Evolutionary conservation across 495 filamentous ascomycete genomes (phyloP).

Genomic region (Neohortaea acidophila): DNA sequence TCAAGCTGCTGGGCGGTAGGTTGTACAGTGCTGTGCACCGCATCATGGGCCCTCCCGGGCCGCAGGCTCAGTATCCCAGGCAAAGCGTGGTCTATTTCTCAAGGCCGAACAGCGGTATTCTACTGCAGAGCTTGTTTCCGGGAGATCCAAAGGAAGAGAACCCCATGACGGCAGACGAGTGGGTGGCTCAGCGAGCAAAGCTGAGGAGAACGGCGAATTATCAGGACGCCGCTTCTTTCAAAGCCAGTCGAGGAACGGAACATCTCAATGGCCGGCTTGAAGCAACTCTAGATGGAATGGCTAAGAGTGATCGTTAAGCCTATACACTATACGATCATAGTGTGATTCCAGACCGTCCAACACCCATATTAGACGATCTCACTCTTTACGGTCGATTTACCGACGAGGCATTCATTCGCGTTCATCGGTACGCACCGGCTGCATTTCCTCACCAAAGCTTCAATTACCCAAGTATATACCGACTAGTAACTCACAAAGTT

Average conservation of each 20-base stretch:
- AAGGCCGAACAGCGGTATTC: constrained; percentile 7
- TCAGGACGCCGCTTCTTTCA: neutral
- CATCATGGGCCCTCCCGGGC: constrained; percentile 6
- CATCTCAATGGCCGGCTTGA: neutral
- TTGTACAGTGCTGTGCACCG: constrained; percentile 7
- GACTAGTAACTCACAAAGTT: too few relatives aligned
- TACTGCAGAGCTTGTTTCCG: constrained; percentile 3
- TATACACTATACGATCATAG: too few relatives aligned
- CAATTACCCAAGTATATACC: too few relatives aligned
- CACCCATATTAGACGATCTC: too few relatives aligned
- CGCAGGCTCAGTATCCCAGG: constrained; percentile 6
- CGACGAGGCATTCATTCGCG: too few relatives aligned
- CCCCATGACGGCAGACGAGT: constrained; percentile 7
- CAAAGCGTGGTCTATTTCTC: constrained; percentile 12
- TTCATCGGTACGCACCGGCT: too few relatives aligned
- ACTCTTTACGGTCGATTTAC: too few relatives aligned
- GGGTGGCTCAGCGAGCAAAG: constrained; percentile 7
- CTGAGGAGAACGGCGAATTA: constrained; percentile 10
- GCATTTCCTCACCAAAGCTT: too few relatives aligned
- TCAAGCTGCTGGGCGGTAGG: constrained; percentile 4
- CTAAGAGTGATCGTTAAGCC: too few relatives aligned
- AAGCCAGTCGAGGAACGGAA: neutral
- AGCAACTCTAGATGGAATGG: too few relatives aligned
- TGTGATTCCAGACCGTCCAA: too few relatives aligned
- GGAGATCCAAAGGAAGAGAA: constrained; percentile 6